phyloP scores from a whole-genome alignment of 441 rosid genomes.

The Populus hybrid region DNA sequence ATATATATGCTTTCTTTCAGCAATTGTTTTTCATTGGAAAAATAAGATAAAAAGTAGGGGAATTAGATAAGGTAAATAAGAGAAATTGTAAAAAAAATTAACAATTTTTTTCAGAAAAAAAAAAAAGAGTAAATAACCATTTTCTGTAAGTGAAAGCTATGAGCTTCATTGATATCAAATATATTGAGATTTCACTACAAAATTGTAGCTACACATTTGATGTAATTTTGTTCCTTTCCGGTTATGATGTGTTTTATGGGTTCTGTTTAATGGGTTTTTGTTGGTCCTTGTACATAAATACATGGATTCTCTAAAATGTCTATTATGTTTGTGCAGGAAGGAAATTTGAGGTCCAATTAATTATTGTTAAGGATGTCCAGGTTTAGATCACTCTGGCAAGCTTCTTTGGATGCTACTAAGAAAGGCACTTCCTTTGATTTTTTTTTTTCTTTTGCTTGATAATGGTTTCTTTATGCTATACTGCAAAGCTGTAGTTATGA shows the following conservation, averaged over 20 bases:
- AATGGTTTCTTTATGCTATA: neutral
- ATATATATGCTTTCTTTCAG: no score
- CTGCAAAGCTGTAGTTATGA: neutral
- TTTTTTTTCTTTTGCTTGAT: neutral
- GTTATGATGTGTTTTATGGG: neutral
- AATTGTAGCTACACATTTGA: neutral
- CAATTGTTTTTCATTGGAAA: no score
- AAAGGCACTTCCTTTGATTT: conserved; percentile 38
- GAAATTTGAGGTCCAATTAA: conserved; percentile 8
- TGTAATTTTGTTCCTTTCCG: neutral
- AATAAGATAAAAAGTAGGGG: no score
- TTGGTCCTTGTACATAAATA: neutral
- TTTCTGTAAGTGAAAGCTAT: neutral
- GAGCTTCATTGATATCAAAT: no score
- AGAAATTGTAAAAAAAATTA: no score
- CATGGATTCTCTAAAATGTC: neutral
- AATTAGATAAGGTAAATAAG: no score
- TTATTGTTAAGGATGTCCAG: conserved; percentile 44
- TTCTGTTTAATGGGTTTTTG: neutral
- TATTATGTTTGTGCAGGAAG: neutral
- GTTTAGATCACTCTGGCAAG: conserved; percentile 61
- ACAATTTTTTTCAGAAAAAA: no score
- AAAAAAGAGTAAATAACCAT: no score
- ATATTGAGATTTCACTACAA: neutral
- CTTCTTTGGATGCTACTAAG: conserved; percentile 73